Base-by-base conservation (phyloP, 2,329 filamentous ascomycete species). In the Sarocladium oryzae region DNA sequence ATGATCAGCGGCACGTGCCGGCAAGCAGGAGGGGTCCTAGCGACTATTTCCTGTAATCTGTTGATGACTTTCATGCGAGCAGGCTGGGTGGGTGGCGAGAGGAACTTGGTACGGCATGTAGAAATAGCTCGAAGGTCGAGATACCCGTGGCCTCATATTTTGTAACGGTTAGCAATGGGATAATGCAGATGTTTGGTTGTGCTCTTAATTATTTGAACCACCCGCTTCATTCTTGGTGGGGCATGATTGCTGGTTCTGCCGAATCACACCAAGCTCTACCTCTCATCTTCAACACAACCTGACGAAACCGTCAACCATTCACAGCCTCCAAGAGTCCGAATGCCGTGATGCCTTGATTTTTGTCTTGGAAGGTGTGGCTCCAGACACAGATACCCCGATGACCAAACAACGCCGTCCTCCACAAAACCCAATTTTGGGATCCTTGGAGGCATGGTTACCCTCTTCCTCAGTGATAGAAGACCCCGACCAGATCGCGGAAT, bases 1-100 rank as follows among this genome's bases (percentile, higher is more conserved):
- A 93, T 61, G 85, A 93, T 58, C 80, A 88, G 67, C 78, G 89
- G 54, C 87, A 89, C 52, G 85, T 92, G 8, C 89, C 89, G 2
- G 82, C 85, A 10, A 87, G 80, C 51, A 76, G 83, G 38, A 75
- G 82, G 56, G 82, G 83, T 24, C 81, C 83, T 15, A 81, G 80
- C 50, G 84, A 88, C 63, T 88, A 88, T 69, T 88, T 88, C 70
- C 69, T 88, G 62, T 86, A 56, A 69, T 58, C 59, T 15, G 11
- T 43, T 59, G 61, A 40, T 16, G 26, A 41, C 20, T 51, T 41
- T 30, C 30, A 50, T 20, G 32, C 20, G 23, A 50, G 28, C 21
- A 13, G 45, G 45, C 20, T 37, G 48, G 48, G 13, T 9, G 48
- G 48, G 20, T 15, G 30, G 33, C 3, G 15, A 38, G 48, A 50